Conservation (phyloP, 495 filamentous ascomycete genomes). For the Hyaloscypha hepaticicola region DNA sequence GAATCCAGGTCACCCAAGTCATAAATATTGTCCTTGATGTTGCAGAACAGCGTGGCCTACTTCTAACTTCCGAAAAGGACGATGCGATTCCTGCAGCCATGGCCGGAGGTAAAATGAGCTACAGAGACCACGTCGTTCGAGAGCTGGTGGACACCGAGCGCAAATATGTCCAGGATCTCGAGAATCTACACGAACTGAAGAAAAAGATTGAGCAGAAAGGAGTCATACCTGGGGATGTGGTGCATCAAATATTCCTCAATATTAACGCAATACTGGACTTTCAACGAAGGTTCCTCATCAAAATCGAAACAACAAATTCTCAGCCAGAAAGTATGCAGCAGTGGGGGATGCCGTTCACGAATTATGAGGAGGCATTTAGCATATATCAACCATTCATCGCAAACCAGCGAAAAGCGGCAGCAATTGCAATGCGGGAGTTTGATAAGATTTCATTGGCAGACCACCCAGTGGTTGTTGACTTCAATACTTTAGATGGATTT, state of each 20-base stretch:
- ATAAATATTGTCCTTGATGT: conserved; percentile 91
- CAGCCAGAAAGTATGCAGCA: conserved; percentile 74
- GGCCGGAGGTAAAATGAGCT: conserved; percentile 61
- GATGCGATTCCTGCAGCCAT: conserved; percentile 41
- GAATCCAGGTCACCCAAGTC: conserved; percentile 50
- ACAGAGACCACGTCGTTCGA: conserved; percentile 81
- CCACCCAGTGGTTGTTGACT: conserved; percentile 56
- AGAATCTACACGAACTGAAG: conserved; percentile 91
- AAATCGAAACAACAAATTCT: conserved; percentile 92
- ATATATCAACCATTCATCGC: conserved; percentile 97
- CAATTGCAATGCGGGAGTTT: conserved; percentile 58
- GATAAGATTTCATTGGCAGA: conserved; percentile 56
- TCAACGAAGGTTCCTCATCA: conserved; percentile 89
- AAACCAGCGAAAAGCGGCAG: conserved; percentile 75
- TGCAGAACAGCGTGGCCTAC: conserved; percentile 68
- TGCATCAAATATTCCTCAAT: conserved; percentile 96
- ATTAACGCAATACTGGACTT: conserved; percentile 92
- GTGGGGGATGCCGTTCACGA: conserved; percentile 85
- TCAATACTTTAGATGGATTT: conserved; percentile 77
- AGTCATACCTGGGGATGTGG: conserved; percentile 81
- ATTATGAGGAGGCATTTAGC: conserved; percentile 73
- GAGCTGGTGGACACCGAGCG: conserved; percentile 93
- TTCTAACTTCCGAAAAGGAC: conserved; percentile 56
- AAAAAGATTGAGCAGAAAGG: conserved; percentile 84
- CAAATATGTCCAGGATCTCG: conserved; percentile 97